These are phyloP conservation scores for Leucogyrophana mollusca DNA, from an alignment of 768 basidiomycete genomes.

Conservation along the genomic window DNA sequence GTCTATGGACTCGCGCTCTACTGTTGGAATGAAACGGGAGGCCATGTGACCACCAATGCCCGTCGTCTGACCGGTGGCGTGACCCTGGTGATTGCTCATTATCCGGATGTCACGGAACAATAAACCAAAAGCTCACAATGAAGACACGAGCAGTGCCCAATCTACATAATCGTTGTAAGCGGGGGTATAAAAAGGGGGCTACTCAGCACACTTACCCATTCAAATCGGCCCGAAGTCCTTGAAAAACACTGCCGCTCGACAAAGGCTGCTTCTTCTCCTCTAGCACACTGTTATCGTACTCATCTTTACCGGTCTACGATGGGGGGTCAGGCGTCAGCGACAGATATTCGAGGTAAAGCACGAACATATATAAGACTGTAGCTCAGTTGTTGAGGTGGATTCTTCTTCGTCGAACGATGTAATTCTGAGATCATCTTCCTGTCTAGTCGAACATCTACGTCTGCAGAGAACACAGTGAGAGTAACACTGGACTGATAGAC, in stretches of 20 bases:
- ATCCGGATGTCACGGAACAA: background rate
- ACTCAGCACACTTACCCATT: conserved; percentile 56
- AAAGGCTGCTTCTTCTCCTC: conserved; percentile 62
- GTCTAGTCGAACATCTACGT: conserved; percentile 17
- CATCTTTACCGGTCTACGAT: conserved; percentile 73
- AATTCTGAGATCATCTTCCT: conserved; percentile 51
- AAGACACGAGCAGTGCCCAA: conserved; percentile 75
- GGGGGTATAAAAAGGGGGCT: background rate
- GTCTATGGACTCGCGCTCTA: conserved; percentile 92
- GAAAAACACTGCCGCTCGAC: conserved; percentile 78
- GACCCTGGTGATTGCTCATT: conserved; percentile 51
- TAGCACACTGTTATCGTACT: conserved; percentile 69
- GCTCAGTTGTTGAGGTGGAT: conserved; percentile 71
- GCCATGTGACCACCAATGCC: conserved; percentile 72
- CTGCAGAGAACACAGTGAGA: conserved; percentile 33
- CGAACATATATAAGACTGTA: conserved; percentile 85
- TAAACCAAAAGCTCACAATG: conserved; percentile 53
- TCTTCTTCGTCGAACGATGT: conserved; percentile 92
- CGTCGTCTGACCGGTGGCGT: conserved; percentile 90
- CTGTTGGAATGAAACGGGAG: conserved; percentile 90
- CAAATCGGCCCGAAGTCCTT: conserved; percentile 82
- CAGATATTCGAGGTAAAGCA: conserved; percentile 1
- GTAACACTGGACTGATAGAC: conserved; percentile 24
- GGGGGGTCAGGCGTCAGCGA: background rate
- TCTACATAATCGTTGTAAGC: conserved; percentile 31